Evolutionary conservation across 805 yeast species (phyloP).

Genomic region (Saccharomyces jurei): DNA sequence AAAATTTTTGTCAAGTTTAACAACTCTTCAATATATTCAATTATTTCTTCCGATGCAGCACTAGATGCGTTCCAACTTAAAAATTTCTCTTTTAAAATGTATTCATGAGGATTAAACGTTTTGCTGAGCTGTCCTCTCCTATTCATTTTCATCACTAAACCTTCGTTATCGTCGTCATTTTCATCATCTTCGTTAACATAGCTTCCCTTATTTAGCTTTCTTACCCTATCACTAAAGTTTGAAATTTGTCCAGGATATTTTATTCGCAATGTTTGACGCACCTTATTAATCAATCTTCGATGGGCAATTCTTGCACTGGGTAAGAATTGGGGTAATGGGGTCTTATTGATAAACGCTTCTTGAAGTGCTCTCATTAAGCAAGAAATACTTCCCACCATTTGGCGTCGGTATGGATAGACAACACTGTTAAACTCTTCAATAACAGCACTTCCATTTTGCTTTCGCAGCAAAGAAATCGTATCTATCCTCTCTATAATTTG

Average conservation of each 20-base stretch:
- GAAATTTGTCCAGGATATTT: constrained; percentile 16
- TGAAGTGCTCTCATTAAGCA: constrained; percentile 36
- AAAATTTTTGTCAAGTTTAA: constrained; percentile 34
- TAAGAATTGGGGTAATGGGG: constrained; percentile 43
- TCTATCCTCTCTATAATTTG: constrained; percentile 43
- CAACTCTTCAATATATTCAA: constrained; percentile 42
- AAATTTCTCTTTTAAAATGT: constrained; percentile 32
- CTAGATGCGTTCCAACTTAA: constrained; percentile 46
- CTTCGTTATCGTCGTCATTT: constrained; percentile 11
- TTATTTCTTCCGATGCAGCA: constrained; percentile 42
- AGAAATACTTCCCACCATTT: constrained; percentile 35
- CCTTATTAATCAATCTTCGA: constrained; percentile 37
- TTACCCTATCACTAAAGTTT: background rate
- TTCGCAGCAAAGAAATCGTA: constrained; percentile 36
- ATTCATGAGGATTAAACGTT: constrained; percentile 20
- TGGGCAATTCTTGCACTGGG: constrained; percentile 45
- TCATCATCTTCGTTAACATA: constrained; percentile 19
- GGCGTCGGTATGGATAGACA: constrained; percentile 39
- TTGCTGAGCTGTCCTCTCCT: background rate
- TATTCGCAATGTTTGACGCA: constrained; percentile 31
- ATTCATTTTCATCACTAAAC: constrained; percentile 6
- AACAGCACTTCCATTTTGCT: constrained; percentile 39
- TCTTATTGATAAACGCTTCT: constrained; percentile 36
- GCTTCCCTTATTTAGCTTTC: background rate
- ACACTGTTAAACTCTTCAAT: constrained; percentile 36